A percentile compares a stretch with the other conserved stretches of the same genome.
Evolutionary conservation across 495 filamentous ascomycete species (phyloP).

Genomic region (Aspergillus nidulans): DNA sequence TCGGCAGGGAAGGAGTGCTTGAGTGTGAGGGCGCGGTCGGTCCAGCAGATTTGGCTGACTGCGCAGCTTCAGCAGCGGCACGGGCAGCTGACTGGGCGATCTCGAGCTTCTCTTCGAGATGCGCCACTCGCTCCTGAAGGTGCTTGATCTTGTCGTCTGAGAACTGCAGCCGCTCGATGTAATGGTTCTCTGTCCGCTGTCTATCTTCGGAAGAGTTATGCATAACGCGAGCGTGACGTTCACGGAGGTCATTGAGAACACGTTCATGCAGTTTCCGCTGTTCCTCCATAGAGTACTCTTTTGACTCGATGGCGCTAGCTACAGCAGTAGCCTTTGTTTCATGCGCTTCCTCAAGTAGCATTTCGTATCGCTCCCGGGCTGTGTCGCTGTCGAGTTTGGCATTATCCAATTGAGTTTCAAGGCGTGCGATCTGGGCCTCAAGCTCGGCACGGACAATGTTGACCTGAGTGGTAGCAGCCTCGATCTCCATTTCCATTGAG

Average conservation of each 20-base stretch:
- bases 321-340: constrained; percentile 49
- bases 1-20: constrained; percentile 42
- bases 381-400: constrained; percentile 70
- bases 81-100: constrained; percentile 85
- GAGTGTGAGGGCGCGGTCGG: constrained; percentile 29
- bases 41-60: constrained; percentile 51
- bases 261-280: constrained; percentile 67
- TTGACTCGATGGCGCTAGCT: constrained; percentile 52
- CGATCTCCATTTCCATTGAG: constrained; percentile 74
- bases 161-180: constrained; percentile 66
- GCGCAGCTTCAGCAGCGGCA: constrained; percentile 80
- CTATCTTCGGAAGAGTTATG: constrained; percentile 68
- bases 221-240: constrained; percentile 70
- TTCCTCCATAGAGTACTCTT: constrained; percentile 62
- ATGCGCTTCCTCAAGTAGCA: constrained; percentile 71
- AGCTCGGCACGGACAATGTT: constrained; percentile 73
- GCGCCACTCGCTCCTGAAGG: constrained; percentile 71
- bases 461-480: constrained; percentile 75
- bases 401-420: constrained; percentile 67
- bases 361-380: constrained; percentile 65
- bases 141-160: constrained; percentile 75
- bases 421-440: constrained; percentile 64
- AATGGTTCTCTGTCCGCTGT: constrained; percentile 61
- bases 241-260: constrained; percentile 55
- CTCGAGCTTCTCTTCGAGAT: constrained; percentile 85